phyloP scores from a whole-genome alignment of 2,329 filamentous ascomycete genomes.

The Apiospora sp. region DNA sequence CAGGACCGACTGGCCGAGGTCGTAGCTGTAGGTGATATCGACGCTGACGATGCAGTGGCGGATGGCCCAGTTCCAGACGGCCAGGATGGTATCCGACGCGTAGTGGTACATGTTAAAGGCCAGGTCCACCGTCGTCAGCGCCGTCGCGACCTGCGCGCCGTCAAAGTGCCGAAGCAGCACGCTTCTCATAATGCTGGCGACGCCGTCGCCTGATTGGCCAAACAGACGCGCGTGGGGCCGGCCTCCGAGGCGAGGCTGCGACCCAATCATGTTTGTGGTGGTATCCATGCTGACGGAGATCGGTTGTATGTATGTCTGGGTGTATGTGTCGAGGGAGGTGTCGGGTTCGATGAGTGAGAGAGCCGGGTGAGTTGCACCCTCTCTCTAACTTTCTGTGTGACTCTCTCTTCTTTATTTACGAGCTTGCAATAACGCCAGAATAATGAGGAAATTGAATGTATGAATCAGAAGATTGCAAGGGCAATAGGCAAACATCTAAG shows the following conservation, averaged over 20 bases:
- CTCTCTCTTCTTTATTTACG: not conserved
- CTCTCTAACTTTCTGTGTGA: not conserved
- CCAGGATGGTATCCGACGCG: not conserved
- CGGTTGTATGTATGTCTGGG: not conserved
- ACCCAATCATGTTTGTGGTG: not conserved
- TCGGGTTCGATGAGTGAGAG: not conserved
- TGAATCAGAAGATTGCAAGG: not conserved
- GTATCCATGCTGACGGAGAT: not conserved
- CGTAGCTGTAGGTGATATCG: constrained; percentile 10
- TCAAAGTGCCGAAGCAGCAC: not conserved
- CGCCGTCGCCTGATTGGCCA: not conserved
- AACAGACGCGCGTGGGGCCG: not conserved
- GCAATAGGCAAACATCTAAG: not conserved
- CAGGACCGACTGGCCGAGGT: not conserved
- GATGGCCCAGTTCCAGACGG: constrained; percentile 9
- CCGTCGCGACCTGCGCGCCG: constrained; percentile 2
- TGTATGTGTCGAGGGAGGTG: not conserved
- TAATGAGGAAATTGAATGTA: not conserved
- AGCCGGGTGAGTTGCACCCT: not conserved
- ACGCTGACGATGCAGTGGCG: constrained; percentile 11
- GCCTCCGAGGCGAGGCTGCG: not conserved
- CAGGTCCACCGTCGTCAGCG: constrained; percentile 1
- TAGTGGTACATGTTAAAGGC: constrained; percentile 8
- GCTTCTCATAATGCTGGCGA: not conserved
- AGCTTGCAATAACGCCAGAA: not conserved